Percentiles rank a stretch among this genome's conserved stretches.
phyloP scores from a whole-genome alignment of 306 rosid species.

The Quercus dentata region DNA sequence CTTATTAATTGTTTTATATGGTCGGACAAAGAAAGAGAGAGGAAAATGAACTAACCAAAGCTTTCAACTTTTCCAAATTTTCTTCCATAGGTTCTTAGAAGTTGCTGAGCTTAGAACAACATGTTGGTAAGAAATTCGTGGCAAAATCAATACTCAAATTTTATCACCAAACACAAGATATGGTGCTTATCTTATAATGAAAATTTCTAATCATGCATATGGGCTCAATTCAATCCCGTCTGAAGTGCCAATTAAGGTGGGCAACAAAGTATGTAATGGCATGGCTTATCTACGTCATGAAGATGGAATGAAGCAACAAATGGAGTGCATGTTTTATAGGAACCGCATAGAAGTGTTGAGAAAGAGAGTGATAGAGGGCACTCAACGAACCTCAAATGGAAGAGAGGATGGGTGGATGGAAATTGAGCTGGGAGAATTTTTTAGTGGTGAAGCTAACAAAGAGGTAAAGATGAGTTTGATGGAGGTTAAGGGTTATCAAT shows the following conservation, averaged over 20 bases:
- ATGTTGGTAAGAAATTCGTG: constrained; percentile 54
- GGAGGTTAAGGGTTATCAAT: constrained; percentile 44
- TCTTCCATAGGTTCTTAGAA: constrained; percentile 35
- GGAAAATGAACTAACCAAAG: neutral
- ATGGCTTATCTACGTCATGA: constrained; percentile 22
- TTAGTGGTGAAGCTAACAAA: constrained; percentile 32
- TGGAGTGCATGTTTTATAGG: constrained; percentile 34
- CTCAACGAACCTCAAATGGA: neutral
- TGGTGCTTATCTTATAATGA: constrained; percentile 52
- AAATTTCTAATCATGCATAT: constrained; percentile 34
- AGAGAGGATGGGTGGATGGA: constrained; percentile 71
- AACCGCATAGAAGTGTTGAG: constrained; percentile 23
- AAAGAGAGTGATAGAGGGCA: neutral
- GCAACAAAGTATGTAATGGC: constrained; percentile 23
- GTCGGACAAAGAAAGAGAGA: neutral
- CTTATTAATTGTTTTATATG: no score
- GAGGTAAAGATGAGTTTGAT: constrained; percentile 40
- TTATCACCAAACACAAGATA: constrained; percentile 46
- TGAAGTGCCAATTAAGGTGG: constrained; percentile 26
- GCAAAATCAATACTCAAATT: constrained; percentile 35
- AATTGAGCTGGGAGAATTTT: constrained; percentile 59
- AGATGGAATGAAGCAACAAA: constrained; percentile 13
- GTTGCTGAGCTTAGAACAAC: constrained; percentile 51
- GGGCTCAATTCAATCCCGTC: constrained; percentile 40
- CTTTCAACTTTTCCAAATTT: neutral